Base-by-base conservation (phyloP, 805 yeast species). In the Ogataea nitratoaversa region DNA sequence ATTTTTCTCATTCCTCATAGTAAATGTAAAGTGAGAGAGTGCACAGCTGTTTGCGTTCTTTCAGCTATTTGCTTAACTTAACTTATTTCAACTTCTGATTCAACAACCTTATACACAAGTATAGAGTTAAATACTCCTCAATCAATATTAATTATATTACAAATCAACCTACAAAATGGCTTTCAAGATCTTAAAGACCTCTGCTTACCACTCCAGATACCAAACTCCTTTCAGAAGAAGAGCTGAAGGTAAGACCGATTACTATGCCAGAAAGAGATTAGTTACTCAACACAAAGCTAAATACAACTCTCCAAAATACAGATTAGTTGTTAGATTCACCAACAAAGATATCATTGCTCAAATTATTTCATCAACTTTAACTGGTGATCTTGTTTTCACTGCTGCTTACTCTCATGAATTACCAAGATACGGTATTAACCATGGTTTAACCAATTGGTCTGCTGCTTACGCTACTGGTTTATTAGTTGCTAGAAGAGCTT, bases 141-240 rank as follows among this genome's bases (percentile, higher is more conserved):
- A n/a, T n/a, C n/a, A n/a, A n/a, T n/a, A n/a, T n/a, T n/a, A n/a
- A n/a, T n/a, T n/a, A n/a, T n/a, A n/a, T n/a, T n/a, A n/a, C n/a
- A n/a, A 30, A 36, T 3, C 16, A 28, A 18, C 12, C 19, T 5
- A 13, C 42, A 78, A 65, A 72, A 87, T 87, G 95, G 78, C 78
- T 63, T 87, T 87, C 88, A 78, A 76, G 66, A 63, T 68, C 56
- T 63, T 72, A 58, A 88, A 89, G 82, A 74, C 79, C 68, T 82
- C 95, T 66, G 91, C 97, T 59, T 93, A 93, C 91, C 87, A 81
- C 81, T 89, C 97, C 68, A 90, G 99, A 74, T 93, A 82, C 95
- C 99, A 93, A 81, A 93, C 99, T 72, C 97, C 98, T 58, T 93
- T 90, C 96, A 89, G 99, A 76, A 90, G 99, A 83, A 87, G 99